These are phyloP conservation scores for Amanita muscaria DNA, from an alignment of 768 basidiomycete species.

Conservation along the genomic window DNA sequence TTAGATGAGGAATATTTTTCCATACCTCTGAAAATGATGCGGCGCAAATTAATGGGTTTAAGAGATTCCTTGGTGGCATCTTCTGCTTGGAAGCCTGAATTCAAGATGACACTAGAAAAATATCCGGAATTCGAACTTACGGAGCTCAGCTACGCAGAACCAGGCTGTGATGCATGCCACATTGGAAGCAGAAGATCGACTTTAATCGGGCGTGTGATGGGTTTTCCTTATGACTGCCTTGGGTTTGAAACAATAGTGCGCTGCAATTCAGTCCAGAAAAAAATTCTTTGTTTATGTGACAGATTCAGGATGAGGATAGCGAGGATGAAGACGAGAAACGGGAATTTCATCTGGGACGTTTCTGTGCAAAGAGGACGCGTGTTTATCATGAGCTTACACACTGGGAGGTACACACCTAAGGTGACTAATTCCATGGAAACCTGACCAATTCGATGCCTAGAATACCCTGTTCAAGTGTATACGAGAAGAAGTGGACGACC, in stretches of 20 bases:
- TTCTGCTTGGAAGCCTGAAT: conserved; percentile 73
- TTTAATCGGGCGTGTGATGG: conserved; percentile 50
- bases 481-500: conserved; percentile 45
- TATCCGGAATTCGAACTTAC: conserved; percentile 57
- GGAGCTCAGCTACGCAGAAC: conserved; percentile 44
- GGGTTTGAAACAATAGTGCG: conserved; percentile 46
- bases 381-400: conserved; percentile 70
- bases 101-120: conserved; percentile 53
- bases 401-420: conserved; percentile 60
- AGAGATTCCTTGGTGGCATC: conserved; percentile 73
- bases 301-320: conserved; percentile 2
- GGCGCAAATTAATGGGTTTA: conserved; percentile 61
- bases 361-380: conserved; percentile 61
- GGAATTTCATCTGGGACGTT: conserved; percentile 65
- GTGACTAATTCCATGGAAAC: not conserved
- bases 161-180: conserved; percentile 78
- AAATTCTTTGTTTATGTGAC: not conserved
- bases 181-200: conserved; percentile 64
- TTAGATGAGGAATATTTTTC: conserved; percentile 64
- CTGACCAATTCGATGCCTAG: conserved; percentile 26
- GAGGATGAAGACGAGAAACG: conserved; percentile 16
- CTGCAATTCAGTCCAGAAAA: not conserved
- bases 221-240: conserved; percentile 58
- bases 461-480: conserved; percentile 56
- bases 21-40: conserved; percentile 55